These are phyloP conservation scores for Elsinoe perseae DNA, from an alignment of 2,329 filamentous ascomycete species.

Conservation along the genomic window DNA sequence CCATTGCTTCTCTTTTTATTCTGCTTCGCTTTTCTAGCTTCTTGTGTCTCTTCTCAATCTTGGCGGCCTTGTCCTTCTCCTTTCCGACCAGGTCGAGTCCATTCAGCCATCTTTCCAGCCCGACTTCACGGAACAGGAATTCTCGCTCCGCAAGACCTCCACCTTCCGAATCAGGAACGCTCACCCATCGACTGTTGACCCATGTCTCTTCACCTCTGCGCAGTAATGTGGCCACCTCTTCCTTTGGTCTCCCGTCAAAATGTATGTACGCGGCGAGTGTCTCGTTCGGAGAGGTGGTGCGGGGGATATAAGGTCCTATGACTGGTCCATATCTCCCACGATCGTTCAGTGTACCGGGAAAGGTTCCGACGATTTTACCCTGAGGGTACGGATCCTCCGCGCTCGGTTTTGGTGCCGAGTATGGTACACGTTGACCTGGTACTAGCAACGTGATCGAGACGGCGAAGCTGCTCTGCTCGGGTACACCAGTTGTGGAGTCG, in stretches of 20 bases:
- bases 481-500: constrained; percentile 60
- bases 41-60: constrained; percentile 53
- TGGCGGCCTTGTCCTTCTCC: constrained; percentile 66
- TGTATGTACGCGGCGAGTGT: constrained; percentile 99
- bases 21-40: constrained; percentile 67
- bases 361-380: constrained; percentile 69
- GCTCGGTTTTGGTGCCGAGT: constrained; percentile 78
- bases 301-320: constrained; percentile 78
- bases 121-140: constrained; percentile 94
- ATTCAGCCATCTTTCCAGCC: constrained; percentile 91
- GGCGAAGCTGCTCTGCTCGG: constrained; percentile 91
- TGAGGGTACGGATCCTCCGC: constrained; percentile 69
- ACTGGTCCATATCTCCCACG: constrained; percentile 49
- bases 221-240: constrained; percentile 91
- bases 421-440: constrained; percentile 78
- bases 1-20: constrained; percentile 56
- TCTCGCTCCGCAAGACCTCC: constrained; percentile 93
- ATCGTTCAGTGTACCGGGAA: constrained; percentile 49
- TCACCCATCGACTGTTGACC: constrained; percentile 98
- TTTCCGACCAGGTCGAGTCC: constrained; percentile 82
- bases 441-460: constrained; percentile 96
- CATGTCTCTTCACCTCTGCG: constrained; percentile 94
- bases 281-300: constrained; percentile 89
- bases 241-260: constrained; percentile 89
- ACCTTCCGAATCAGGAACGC: constrained; percentile 81